phyloP scores from a whole-genome alignment of 2,329 filamentous ascomycete genomes.

The Metarhizium robertsii region DNA sequence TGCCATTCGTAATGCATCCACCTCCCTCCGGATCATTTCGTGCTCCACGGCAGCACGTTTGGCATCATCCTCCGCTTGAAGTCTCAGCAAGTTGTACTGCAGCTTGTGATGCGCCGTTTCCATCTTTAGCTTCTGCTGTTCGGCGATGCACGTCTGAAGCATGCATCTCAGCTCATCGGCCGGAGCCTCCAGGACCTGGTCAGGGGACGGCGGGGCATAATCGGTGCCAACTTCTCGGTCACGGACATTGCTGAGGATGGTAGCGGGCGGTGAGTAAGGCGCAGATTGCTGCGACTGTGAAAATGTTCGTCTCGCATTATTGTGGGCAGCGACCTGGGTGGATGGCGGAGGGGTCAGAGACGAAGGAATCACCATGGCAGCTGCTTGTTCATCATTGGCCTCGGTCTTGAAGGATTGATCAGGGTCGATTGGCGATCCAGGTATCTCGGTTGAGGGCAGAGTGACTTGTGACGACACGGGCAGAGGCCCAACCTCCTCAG shows the following conservation, averaged over 20 bases:
- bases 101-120: constrained; percentile 84
- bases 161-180: constrained; percentile 47
- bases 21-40: constrained; percentile 80
- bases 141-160: constrained; percentile 43
- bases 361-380: constrained; percentile 42
- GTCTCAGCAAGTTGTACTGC: constrained; percentile 73
- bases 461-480: constrained; percentile 39
- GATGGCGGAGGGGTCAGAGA: constrained; percentile 50
- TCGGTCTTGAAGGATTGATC: constrained; percentile 41
- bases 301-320: constrained; percentile 17
- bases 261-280: constrained; percentile 46
- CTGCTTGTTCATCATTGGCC: constrained; percentile 34
- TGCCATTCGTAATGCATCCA: constrained; percentile 69
- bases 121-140: constrained; percentile 59
- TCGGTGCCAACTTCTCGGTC: constrained; percentile 24
- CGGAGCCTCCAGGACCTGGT: constrained; percentile 43
- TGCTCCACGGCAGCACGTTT: constrained; percentile 86
- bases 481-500: constrained; percentile 18
- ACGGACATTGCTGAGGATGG: constrained; percentile 27
- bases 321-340: constrained; percentile 34
- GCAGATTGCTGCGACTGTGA: constrained; percentile 36
- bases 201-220: constrained; percentile 36
- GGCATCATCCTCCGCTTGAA: constrained; percentile 76
- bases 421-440: constrained; percentile 42
- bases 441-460: constrained; percentile 48